A percentile compares a stretch with the other conserved stretches of the same genome.
These are phyloP conservation scores for Cetraspora pellucida DNA, from an alignment of 192 early-diverging fungal species.

Conservation along the genomic window DNA sequence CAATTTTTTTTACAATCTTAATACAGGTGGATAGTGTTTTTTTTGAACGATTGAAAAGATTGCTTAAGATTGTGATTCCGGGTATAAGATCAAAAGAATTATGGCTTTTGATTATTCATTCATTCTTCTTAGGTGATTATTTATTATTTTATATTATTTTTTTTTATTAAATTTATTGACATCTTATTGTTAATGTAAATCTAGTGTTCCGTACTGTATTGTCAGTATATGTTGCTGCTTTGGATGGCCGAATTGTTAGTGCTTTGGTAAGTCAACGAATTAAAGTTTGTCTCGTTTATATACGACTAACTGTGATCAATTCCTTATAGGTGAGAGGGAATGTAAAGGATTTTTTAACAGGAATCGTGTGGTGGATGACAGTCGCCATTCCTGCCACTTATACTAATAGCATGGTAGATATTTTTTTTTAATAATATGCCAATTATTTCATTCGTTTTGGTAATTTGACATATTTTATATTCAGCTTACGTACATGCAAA, in stretches of 20 bases:
- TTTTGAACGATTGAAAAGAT: conserved; percentile 59
- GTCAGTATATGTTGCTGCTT: conserved; percentile 86
- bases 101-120: conserved; percentile 81
- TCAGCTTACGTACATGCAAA: conserved; percentile 75
- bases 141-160: neutral
- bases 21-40: conserved; percentile 57
- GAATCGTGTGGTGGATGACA: conserved; percentile 90
- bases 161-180: conserved; percentile 9
- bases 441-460: neutral
- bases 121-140: conserved; percentile 70
- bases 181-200: neutral
- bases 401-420: conserved; percentile 85
- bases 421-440: conserved; percentile 2
- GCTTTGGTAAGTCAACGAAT: conserved; percentile 54
- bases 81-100: conserved; percentile 84
- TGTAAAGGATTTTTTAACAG: conserved; percentile 78
- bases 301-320: neutral
- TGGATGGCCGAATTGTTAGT: conserved; percentile 83
- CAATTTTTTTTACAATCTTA: neutral
- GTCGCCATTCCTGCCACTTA: conserved; percentile 95
- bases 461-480: conserved; percentile 14
- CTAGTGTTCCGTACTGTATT: conserved; percentile 83
- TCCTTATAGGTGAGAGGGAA: conserved; percentile 61
- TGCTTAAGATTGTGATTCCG: conserved; percentile 85
- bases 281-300: neutral